A percentile compares a stretch with the other conserved stretches of the same genome.
Evolutionary conservation across 208 protist species (phyloP).

Genomic region (Trypanosoma lewisi): DNA sequence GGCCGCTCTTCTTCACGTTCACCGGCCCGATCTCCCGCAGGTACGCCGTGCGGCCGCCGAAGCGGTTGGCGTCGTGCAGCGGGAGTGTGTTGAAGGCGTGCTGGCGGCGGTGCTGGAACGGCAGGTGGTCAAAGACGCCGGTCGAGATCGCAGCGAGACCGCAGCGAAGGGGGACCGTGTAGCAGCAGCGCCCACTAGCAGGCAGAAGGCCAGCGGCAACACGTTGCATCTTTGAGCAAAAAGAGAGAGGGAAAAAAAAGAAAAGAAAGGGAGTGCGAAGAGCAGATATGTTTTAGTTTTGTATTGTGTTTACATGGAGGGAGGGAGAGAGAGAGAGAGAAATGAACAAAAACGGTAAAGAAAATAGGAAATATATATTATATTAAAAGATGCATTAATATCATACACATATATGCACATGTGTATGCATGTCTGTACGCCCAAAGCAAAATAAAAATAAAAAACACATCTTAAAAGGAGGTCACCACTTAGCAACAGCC

Average conservation of each 20-base stretch:
- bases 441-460: constrained; percentile 3
- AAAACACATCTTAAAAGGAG: background rate
- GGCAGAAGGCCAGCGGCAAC: background rate
- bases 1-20: constrained; percentile 68
- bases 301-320: background rate
- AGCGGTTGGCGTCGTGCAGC: constrained; percentile 82
- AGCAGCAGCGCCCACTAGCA: background rate
- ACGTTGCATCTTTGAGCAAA: constrained; percentile 11
- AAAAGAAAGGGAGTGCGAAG: background rate
- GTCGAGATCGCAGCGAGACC: constrained; percentile 40
- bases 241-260: constrained; percentile 19
- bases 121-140: constrained; percentile 72
- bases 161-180: constrained; percentile 4
- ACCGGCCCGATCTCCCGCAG: constrained; percentile 82
- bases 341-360: background rate
- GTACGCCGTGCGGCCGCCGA: constrained; percentile 82
- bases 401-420: constrained; percentile 5
- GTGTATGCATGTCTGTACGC: constrained; percentile 4
- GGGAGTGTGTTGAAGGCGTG: constrained; percentile 87
- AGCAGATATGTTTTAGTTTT: background rate
- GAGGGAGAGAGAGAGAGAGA: constrained; percentile 3
- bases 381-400: background rate
- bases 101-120: constrained; percentile 55
- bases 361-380: background rate
- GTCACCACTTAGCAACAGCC: constrained; percentile 16